Conservation (phyloP, 306 rosid genomes). For the Trifolium dubium region DNA sequence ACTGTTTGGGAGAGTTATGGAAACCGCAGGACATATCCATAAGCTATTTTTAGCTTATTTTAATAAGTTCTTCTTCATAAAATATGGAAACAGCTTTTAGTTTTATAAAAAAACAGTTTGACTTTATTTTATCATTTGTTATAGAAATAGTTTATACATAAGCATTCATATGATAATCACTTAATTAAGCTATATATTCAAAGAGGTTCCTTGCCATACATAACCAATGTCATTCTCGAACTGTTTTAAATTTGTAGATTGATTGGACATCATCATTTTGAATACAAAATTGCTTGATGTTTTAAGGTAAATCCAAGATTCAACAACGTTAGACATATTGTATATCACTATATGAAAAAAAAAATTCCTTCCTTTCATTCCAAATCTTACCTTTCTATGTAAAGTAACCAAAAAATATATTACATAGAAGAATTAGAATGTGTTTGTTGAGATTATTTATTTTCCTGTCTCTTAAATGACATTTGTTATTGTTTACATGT, state of each 20-base stretch:
- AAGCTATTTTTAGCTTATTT: not conserved
- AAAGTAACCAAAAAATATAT: slow-evolving; percentile 13
- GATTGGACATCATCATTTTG: not conserved
- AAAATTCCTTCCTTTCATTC: slow-evolving; percentile 7
- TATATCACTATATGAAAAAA: not conserved
- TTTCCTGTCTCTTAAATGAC: slow-evolving; percentile 2
- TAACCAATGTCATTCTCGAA: not conserved
- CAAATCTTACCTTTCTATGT: not conserved
- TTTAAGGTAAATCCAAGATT: slow-evolving; percentile 14
- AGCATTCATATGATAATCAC: not conserved
- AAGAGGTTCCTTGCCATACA: not conserved
- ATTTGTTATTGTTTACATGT: slow-evolving; percentile 6
- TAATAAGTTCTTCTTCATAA: not conserved
- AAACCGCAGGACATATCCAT: not conserved
- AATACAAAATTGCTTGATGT: slow-evolving; percentile 20
- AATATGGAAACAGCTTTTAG: not conserved
- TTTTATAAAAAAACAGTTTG: not conserved
- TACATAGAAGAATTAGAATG: slow-evolving; percentile 8
- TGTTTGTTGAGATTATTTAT: slow-evolving; percentile 13
- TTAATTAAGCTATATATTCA: not conserved
- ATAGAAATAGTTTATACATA: not conserved
- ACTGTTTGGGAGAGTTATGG: not conserved
- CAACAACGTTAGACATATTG: slow-evolving; percentile 5
- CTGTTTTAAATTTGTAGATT: not conserved
- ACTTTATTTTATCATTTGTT: not conserved